phyloP scores from a whole-genome alignment of 306 rosid species.

The Quercus robur region DNA sequence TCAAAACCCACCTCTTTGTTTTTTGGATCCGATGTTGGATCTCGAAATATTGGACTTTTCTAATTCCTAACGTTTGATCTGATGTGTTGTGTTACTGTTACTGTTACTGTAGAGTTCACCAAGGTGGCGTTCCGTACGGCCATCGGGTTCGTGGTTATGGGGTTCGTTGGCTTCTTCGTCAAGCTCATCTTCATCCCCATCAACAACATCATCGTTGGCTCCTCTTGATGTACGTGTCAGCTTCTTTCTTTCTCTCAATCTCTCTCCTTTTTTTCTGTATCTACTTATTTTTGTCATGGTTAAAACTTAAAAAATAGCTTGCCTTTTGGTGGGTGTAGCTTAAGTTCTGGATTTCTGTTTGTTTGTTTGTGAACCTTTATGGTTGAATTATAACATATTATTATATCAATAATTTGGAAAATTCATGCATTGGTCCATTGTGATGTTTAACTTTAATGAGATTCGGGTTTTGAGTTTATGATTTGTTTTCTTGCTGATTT shows the following conservation, averaged over 20 bases:
- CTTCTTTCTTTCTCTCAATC: neutral
- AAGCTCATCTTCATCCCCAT: slow-evolving; percentile 78
- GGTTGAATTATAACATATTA: neutral
- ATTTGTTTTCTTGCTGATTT: neutral
- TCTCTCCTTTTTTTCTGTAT: neutral
- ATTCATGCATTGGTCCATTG: neutral
- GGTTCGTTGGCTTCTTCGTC: slow-evolving; percentile 74
- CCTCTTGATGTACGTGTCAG: slow-evolving; percentile 41
- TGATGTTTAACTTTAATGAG: neutral
- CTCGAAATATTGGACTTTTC: neutral
- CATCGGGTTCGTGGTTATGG: slow-evolving; percentile 79
- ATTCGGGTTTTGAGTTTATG: neutral
- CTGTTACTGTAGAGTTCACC: slow-evolving; percentile 48
- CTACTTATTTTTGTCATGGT: neutral
- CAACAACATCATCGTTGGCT: slow-evolving; percentile 83
- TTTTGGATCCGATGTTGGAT: neutral
- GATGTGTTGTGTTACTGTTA: neutral
- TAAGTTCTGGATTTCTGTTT: neutral
- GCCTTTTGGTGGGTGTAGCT: neutral
- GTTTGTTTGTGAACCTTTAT: neutral
- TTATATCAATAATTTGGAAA: neutral
- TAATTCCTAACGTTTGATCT: neutral
- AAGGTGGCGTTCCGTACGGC: slow-evolving; percentile 84
- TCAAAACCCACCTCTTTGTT: neutral
- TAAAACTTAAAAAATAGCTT: no score